Evolutionary conservation across 2,329 filamentous ascomycete species (phyloP).

Genomic region (Fonsecaea erecta): DNA sequence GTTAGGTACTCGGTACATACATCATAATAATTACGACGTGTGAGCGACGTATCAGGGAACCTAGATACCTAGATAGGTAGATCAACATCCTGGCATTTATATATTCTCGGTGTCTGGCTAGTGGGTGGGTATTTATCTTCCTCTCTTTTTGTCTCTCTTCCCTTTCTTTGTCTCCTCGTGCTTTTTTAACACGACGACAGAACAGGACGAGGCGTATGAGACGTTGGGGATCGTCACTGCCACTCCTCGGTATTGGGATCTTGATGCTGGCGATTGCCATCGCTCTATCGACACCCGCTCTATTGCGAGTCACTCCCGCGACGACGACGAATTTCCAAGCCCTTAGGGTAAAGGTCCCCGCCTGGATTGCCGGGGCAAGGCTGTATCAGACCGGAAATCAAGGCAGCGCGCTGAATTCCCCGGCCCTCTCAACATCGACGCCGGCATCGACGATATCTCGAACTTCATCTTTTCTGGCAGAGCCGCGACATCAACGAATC

Average conservation of each 20-base stretch:
- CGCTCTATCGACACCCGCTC: neutral
- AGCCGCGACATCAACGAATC: neutral
- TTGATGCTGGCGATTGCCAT: conserved; percentile 21
- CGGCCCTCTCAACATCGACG: neutral
- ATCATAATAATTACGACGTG: no score
- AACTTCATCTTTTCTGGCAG: neutral
- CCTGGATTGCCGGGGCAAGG: neutral
- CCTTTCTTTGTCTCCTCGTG: no score
- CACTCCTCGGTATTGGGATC: neutral
- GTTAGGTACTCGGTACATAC: no score
- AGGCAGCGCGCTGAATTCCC: neutral
- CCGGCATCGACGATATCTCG: neutral
- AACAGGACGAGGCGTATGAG: neutral
- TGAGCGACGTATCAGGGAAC: no score
- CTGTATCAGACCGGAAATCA: neutral
- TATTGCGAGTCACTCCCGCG: neutral
- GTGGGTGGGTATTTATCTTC: no score
- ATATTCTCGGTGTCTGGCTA: no score
- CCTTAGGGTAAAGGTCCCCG: neutral
- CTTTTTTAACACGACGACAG: no score
- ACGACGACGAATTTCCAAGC: neutral
- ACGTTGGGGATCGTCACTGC: neutral
- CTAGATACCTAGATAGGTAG: no score
- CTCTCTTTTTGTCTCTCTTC: no score
- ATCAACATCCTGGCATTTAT: no score